Base-by-base conservation (phyloP, 2,329 filamentous ascomycete genomes). In the Alternaria arbusti region DNA sequence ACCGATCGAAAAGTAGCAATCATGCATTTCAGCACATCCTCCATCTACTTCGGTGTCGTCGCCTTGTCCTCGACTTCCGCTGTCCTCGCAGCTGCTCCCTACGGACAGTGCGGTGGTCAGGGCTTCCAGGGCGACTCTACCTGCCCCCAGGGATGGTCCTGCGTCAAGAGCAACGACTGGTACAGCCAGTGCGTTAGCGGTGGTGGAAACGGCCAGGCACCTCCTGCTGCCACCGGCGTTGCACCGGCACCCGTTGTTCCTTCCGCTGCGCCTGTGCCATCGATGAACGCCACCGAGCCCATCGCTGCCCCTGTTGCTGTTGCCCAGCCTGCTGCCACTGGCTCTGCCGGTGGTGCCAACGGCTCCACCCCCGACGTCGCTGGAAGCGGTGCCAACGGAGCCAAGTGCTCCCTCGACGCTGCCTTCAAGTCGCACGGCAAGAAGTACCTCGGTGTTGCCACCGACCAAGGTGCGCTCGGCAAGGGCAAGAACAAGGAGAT, bases 381-480 rank as follows among this genome's bases (percentile, higher is more conserved):
- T 25, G 68, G 57, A 13, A 68, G 46, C 22, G 65, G 70, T 6
- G 57, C 70, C 43, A 69, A 72, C 22, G 73, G 72, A 5, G 74
- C 61, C 11, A 36, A 62, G 12, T 76, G 74, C 66, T 69, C 69
- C 59, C 86, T 85, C 78, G 82, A 90, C 65, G 84, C 89, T 73
- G 74, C 76, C 13, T 74, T 90, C 80, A 86, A 86, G 74, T 84
- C 85, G 61, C 85, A 87, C 70, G 89, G 89, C 65, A 91, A 91
- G 81, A 82, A 86, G 67, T 92, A 91, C 80, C 87, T 86, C 59
- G 90, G 90, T 67, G 85, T 84, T 13, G 83, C 82, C 58, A 82
- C 86, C 2, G 89, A 91, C 72, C 82, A 86, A 71, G 81, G 80
- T 64, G 83, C 81, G 11, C 83, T 91, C 5, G 81, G 74, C 32